A percentile compares a stretch with the other conserved stretches of the same genome.
These are phyloP conservation scores for Kodamaea kaohsiungensis DNA, from an alignment of 805 yeast genomes.

Conservation along the genomic window DNA sequence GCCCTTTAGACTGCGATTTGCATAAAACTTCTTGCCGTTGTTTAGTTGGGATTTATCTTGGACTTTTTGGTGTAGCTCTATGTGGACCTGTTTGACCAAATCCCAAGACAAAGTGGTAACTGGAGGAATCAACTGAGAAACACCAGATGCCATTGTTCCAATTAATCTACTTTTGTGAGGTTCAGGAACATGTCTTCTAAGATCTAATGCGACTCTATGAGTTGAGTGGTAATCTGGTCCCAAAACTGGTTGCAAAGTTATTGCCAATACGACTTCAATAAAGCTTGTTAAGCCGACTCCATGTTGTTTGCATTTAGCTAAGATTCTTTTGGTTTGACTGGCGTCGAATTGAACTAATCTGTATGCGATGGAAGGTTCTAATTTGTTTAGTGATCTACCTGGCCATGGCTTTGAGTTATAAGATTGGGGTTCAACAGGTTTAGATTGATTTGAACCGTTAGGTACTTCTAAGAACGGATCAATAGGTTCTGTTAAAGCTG, in stretches of 20 bases:
- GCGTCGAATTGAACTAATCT: constrained; percentile 30
- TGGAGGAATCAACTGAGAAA: constrained; percentile 32
- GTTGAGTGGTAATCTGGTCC: constrained; percentile 25
- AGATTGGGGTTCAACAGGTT: constrained; percentile 20
- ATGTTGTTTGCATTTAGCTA: constrained; percentile 29
- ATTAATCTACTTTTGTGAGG: constrained; percentile 20
- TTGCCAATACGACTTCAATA: constrained; percentile 24
- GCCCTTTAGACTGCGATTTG: constrained; percentile 20
- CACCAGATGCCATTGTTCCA: constrained; percentile 37
- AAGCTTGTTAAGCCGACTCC: constrained; percentile 36
- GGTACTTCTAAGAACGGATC: constrained; percentile 30
- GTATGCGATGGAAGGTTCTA: constrained; percentile 21
- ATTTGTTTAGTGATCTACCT: constrained; percentile 26
- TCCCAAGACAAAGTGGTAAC: constrained; percentile 35
- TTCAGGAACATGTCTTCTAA: constrained; percentile 27
- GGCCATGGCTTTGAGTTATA: constrained; percentile 23
- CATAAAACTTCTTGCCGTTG: constrained; percentile 27
- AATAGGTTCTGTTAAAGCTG: constrained; percentile 36
- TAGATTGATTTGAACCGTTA: constrained; percentile 21
- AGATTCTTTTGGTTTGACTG: constrained; percentile 21
- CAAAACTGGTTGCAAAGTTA: constrained; percentile 30
- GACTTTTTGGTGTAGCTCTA: constrained; percentile 13
- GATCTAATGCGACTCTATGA: constrained; percentile 33
- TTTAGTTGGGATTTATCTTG: constrained; percentile 12
- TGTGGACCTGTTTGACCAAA: constrained; percentile 22